These are phyloP conservation scores for Sugiyamaella floridensis DNA, from an alignment of 805 yeast species.

Conservation along the genomic window DNA sequence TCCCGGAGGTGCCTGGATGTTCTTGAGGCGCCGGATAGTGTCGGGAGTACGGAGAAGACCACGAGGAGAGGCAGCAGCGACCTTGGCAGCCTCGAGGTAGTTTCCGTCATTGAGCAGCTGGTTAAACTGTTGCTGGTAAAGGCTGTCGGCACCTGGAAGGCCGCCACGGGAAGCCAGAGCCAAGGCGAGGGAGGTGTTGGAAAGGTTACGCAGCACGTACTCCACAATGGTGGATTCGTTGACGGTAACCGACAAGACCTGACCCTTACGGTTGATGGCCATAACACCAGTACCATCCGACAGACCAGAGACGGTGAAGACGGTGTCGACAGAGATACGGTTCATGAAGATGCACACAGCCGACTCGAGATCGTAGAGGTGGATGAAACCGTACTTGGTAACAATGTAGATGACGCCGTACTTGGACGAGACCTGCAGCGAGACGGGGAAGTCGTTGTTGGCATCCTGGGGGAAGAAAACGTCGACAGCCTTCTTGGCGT, in stretches of 20 bases:
- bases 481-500: conserved; percentile 83
- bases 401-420: conserved; percentile 84
- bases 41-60: conserved; percentile 78
- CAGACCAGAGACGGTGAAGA: conserved; percentile 78
- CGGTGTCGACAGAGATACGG: conserved; percentile 92
- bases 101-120: conserved; percentile 76
- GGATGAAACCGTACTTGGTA: conserved; percentile 95
- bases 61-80: conserved; percentile 91
- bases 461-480: conserved; percentile 97
- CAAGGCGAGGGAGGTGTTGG: conserved; percentile 81
- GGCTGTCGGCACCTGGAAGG: conserved; percentile 91
- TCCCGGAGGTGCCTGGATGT: conserved; percentile 87
- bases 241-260: conserved; percentile 86
- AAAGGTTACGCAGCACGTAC: conserved; percentile 76
- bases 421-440: conserved; percentile 75
- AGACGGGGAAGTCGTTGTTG: conserved; percentile 90
- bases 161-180: conserved; percentile 92
- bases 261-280: conserved; percentile 91
- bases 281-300: conserved; percentile 74
- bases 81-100: conserved; percentile 87
- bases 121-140: conserved; percentile 88
- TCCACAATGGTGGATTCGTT: conserved; percentile 81
- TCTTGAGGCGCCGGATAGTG: conserved; percentile 87
- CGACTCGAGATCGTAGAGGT: conserved; percentile 86
- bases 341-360: conserved; percentile 91